Conservation (phyloP, 495 filamentous ascomycete species). For the Talaromyces adpressus region DNA sequence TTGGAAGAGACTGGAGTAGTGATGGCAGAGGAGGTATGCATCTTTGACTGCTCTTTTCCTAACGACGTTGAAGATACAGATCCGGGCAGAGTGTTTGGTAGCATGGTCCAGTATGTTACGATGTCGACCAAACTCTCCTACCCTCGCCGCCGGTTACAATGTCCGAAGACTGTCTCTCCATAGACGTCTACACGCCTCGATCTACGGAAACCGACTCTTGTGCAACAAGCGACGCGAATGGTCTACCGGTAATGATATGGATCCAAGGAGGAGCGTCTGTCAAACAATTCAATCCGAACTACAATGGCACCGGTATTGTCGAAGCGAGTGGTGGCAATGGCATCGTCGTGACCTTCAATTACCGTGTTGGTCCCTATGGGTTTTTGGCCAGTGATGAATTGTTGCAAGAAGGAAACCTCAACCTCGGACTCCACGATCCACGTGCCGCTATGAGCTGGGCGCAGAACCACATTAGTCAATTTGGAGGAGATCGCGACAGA, state of each 20-base stretch:
- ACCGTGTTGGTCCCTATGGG: constrained; percentile 26
- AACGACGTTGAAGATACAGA: neutral
- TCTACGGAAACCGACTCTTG: neutral
- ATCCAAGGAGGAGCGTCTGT: constrained; percentile 13
- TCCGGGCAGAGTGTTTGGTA: neutral
- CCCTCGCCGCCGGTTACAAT: neutral
- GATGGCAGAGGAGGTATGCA: constrained; percentile 9
- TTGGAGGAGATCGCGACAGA: constrained; percentile 52
- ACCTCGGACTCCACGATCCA: constrained; percentile 16
- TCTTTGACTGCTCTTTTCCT: constrained; percentile 43
- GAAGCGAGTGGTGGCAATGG: constrained; percentile 11
- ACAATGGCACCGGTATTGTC: constrained; percentile 16
- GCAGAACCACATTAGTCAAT: constrained; percentile 43
- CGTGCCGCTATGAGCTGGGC: constrained; percentile 43
- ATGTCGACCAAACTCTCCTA: neutral
- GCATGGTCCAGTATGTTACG: neutral
- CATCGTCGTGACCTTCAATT: constrained; percentile 19
- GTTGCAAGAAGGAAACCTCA: neutral
- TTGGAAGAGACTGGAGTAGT: too few species aligned
- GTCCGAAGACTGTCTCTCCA: neutral
- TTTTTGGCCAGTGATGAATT: constrained; percentile 20
- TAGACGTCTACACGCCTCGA: neutral
- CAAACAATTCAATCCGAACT: neutral
- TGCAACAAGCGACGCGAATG: neutral
- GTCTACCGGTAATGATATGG: constrained; percentile 15